Percentiles rank a stretch among this genome's conserved stretches.
phyloP scores from a whole-genome alignment of 1,284 basidiomycete species.

The Neolentinus lepideus region DNA sequence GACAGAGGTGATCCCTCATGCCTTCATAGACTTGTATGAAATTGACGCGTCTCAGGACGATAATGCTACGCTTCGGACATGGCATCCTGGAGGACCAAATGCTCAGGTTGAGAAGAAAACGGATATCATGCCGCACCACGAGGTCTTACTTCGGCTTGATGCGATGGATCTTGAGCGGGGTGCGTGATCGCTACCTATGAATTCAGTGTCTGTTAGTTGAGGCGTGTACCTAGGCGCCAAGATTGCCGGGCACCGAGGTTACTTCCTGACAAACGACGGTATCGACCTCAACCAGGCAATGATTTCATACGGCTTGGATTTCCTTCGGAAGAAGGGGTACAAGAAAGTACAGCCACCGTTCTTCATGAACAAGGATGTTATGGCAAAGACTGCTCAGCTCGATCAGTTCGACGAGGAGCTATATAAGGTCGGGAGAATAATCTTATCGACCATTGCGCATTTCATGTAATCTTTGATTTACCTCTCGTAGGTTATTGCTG shows the following conservation, averaged over 20 bases:
- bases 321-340: constrained; percentile 77
- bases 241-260: constrained; percentile 92
- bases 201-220: not conserved
- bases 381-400: constrained; percentile 96
- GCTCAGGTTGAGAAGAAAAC: constrained; percentile 51
- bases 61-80: constrained; percentile 76
- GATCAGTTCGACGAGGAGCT: constrained; percentile 98
- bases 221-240: constrained; percentile 61
- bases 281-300: constrained; percentile 97
- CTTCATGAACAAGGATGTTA: constrained; percentile 97
- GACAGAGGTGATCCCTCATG: constrained; percentile 64
- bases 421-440: constrained; percentile 82
- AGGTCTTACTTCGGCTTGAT: constrained; percentile 89
- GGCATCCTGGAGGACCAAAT: constrained; percentile 82
- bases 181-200: constrained; percentile 19
- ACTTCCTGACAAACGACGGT: constrained; percentile 93
- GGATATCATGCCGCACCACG: constrained; percentile 91
- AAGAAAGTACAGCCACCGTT: constrained; percentile 97
- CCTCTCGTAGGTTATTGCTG: constrained; percentile 64
- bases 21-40: not conserved
- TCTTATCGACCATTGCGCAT: not conserved
- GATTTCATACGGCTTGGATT: constrained; percentile 93
- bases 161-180: constrained; percentile 96
- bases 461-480: not conserved
- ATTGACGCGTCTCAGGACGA: constrained; percentile 58